These are phyloP conservation scores for Saccharomycopsis sp. DNA, from an alignment of 805 yeast species.

Conservation along the genomic window DNA sequence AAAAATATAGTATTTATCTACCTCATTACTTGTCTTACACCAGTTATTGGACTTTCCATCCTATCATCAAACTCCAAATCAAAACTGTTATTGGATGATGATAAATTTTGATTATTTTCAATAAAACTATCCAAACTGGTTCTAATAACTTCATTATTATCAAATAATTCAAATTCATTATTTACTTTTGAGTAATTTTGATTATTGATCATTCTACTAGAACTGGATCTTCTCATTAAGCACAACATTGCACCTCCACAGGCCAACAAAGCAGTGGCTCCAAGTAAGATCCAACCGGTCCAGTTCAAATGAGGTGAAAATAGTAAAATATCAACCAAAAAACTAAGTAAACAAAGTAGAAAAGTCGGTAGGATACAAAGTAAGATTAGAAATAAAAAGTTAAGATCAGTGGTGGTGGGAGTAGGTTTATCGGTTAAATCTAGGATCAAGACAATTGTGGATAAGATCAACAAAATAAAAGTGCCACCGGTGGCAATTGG, in stretches of 20 bases:
- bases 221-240: constrained; percentile 45
- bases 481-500: constrained; percentile 53
- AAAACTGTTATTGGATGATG: too few relatives aligned
- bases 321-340: constrained; percentile 70
- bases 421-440: neutral
- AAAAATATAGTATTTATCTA: too few relatives aligned
- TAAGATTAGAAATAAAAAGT: constrained; percentile 38
- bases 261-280: constrained; percentile 56
- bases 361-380: constrained; percentile 60
- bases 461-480: constrained; percentile 30
- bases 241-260: constrained; percentile 57
- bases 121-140: neutral
- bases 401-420: neutral
- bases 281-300: constrained; percentile 78
- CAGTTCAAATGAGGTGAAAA: constrained; percentile 69
- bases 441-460: constrained; percentile 30
- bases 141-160: too few relatives aligned
- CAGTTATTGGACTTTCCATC: too few relatives aligned
- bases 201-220: constrained; percentile 13
- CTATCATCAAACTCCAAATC: too few relatives aligned
- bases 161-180: too few relatives aligned
- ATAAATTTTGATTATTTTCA: neutral
- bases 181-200: constrained; percentile 3
- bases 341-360: constrained; percentile 57
- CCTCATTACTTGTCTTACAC: too few relatives aligned